These are phyloP conservation scores for Sonneratia caseolaris DNA, from an alignment of 345 rosid genomes.

Conservation along the genomic window DNA sequence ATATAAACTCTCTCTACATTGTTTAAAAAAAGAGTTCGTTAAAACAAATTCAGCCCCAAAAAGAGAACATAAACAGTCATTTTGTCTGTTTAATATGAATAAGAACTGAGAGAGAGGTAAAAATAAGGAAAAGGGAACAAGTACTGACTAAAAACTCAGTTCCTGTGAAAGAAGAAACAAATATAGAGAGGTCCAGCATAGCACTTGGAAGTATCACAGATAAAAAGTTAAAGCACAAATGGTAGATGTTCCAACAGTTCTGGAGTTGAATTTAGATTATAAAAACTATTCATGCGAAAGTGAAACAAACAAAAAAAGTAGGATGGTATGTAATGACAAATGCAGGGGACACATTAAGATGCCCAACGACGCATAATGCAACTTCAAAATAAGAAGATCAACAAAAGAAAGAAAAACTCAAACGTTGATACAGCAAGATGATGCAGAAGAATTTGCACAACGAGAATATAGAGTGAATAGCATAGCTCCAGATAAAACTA, in stretches of 20 bases:
- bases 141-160: neutral
- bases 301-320: neutral
- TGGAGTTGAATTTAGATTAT: neutral
- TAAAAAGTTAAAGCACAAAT: neutral
- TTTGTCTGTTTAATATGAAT: neutral
- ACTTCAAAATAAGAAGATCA: neutral
- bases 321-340: neutral
- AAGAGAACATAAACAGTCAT: neutral
- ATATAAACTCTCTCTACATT: constrained; percentile 75
- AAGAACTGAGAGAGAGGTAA: neutral
- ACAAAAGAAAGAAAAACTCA: no score
- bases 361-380: neutral
- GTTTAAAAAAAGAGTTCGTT: constrained; percentile 7
- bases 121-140: neutral
- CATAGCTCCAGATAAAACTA: no score
- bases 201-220: neutral
- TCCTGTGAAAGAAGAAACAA: neutral
- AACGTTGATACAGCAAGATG: no score
- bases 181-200: neutral
- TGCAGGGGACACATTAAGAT: neutral
- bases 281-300: neutral
- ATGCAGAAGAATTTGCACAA: no score
- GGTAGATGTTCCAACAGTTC: neutral
- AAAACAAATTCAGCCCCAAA: neutral
- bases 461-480: no score